Evolutionary conservation across 306 rosid genomes (phyloP), one percentile per base, ranked within the genome.

Genomic region (Elaeagnus macrophylla): DNA sequence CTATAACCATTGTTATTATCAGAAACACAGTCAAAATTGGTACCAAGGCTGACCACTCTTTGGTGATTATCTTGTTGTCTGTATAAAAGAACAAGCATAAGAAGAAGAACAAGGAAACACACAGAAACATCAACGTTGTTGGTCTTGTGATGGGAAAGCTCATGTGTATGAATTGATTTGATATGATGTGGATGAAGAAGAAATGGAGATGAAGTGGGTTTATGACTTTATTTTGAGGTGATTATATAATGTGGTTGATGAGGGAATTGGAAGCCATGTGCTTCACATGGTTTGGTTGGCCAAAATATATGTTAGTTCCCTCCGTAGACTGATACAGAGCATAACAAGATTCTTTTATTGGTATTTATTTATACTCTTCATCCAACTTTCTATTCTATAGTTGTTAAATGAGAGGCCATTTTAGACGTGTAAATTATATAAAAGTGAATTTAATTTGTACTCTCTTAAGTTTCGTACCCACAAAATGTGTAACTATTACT

Each of bases 251-350:
- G 53, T 37, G 48, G 46, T 18, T 48, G 68, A 7, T 66, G 69
- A 62, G 64, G 49, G 46, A 25, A 43, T 44, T 70, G 51, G 46
- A 1, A 39, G 53, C 51, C 84, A 81, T 76, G 79, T 78, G 85
- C 57, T 15, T 79, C 77, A 81, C 85, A 78, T 81, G 94, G 85
- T 17, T 16, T 56, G 42, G 46, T 40, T 12, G 53, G 43, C 64
- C 7, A 5, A 40, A 25, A 25, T 25, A 25, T 25, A 25, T 25
- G 32, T 25, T 25, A 25, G 32, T 25, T 25, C 4, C 32, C 32
- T 25, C 32, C 2, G 32, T 3, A 25, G 32, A 25, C 32, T 25
- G 2, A 25, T 25, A 25, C 32, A 25, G 0, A 25, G 32, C 32
- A 25, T 25, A 25, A 25, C 32, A 25, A 25, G 32, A 25, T 25